Evolutionary conservation across 495 filamentous ascomycete species (phyloP), one percentile per base, ranked within the genome.

Genomic region (Aspergillus egyptiacus): DNA sequence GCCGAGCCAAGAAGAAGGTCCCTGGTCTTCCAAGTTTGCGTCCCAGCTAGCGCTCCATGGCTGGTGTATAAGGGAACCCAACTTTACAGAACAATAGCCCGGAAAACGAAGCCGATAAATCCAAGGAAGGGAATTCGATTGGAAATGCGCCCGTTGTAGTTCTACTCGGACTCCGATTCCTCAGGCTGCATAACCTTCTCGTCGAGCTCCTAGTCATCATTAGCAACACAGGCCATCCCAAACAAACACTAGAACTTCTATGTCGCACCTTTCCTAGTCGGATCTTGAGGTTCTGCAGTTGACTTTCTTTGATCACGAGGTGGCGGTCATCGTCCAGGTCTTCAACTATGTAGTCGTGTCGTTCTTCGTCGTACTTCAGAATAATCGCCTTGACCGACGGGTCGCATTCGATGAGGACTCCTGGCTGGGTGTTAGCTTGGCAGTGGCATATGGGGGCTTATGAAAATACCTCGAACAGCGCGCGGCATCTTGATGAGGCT

Each of bases 341-440:
- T 60, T 88, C 85, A 48, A 87, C 77, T 46, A 88, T 86, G 60
- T 83, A 86, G 53, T 84, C 83, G 58, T 86, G 79, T 48, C 71
- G 63, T 49, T 81, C 75, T 45, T 74, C 70, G 54, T 88, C 82
- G 66, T 87, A 85, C 51, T 85, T 85, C 31, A 81, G 69, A 55
- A 88, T 81, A 61, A 87, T 86, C 31, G 84, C 81, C 63, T 86
- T 87, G 67, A 87, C 85, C 35, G 82, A 85, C 5, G 84, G 81
- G 59, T 90, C 86, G 68, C 85, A 88, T 62, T 86, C 77, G 55
- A 90, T 79, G 46, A 90, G 72, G 32, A 87, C 80, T 56, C 86
- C 84, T 85, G 50, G 13, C 4, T 7, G 11, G 17, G 8, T 35
- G n/a, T 24, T 36, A 39, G 37, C 23, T 35, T 32, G 30, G 43